These are phyloP conservation scores for Mallotus japonicus DNA, from an alignment of 441 rosid genomes.

Conservation along the genomic window DNA sequence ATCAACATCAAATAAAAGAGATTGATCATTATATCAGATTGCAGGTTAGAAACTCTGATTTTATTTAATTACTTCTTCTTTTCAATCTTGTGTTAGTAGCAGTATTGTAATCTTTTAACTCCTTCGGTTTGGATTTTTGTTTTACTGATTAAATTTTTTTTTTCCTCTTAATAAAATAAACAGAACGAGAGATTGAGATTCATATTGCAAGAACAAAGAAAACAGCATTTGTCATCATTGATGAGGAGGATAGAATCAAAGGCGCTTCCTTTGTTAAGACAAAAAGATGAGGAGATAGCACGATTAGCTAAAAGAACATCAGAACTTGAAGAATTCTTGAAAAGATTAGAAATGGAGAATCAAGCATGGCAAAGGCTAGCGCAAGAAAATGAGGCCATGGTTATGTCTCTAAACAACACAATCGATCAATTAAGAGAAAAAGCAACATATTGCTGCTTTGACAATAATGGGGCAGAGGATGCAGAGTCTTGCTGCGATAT, in stretches of 20 bases:
- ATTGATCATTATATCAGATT: constrained; percentile 51
- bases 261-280: constrained; percentile 41
- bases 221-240: constrained; percentile 41
- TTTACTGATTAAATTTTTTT: background rate
- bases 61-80: background rate
- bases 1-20: constrained; percentile 54
- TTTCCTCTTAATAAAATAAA: background rate
- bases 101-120: no score
- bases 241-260: constrained; percentile 44
- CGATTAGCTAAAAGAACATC: constrained; percentile 42
- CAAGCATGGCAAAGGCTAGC: constrained; percentile 69
- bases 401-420: constrained; percentile 42
- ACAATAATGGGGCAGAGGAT: constrained; percentile 39
- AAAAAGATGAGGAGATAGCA: constrained; percentile 65
- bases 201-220: constrained; percentile 59
- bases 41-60: constrained; percentile 42
- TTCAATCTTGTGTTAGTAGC: background rate
- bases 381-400: constrained; percentile 61
- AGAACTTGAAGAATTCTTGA: constrained; percentile 55
- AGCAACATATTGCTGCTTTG: constrained; percentile 28
- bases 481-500: constrained; percentile 46
- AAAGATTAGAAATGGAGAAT: constrained; percentile 58
- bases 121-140: background rate
- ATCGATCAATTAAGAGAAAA: constrained; percentile 50
- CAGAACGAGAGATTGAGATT: constrained; percentile 68